These are phyloP conservation scores for Microsporum ferrugineum DNA, from an alignment of 2,329 filamentous ascomycete species.

Conservation along the genomic window DNA sequence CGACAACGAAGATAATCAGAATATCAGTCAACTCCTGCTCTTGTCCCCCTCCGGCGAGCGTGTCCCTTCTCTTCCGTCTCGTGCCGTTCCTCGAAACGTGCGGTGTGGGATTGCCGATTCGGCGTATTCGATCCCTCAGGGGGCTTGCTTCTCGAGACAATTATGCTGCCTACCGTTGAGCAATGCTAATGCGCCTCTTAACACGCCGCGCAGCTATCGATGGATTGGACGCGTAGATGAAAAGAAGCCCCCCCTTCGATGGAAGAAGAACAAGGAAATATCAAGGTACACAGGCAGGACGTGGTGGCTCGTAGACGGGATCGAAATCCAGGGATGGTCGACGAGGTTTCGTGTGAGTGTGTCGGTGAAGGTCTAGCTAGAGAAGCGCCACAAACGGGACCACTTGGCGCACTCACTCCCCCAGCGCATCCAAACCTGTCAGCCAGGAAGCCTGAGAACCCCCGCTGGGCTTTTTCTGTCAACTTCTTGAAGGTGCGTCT, in stretches of 20 bases:
- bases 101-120: not conserved
- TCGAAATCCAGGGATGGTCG: not conserved
- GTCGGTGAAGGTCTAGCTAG: not conserved
- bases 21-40: too few relatives aligned
- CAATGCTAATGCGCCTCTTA: not conserved
- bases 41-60: not conserved
- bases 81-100: not conserved
- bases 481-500: too few relatives aligned
- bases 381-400: not conserved
- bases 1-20: not conserved
- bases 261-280: not conserved
- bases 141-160: not conserved
- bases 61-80: not conserved
- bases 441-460: not conserved
- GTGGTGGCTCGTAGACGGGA: not conserved
- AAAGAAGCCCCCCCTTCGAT: not conserved
- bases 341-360: not conserved
- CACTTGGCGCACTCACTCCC: not conserved
- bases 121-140: not conserved
- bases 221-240: not conserved
- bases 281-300: not conserved
- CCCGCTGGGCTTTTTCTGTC: not conserved
- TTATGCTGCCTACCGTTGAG: not conserved
- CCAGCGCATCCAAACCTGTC: not conserved
- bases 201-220: not conserved